A percentile compares a stretch with the other conserved stretches of the same genome.
Evolutionary conservation across 345 rosid species (phyloP).

Genomic region (Viola odorata): DNA sequence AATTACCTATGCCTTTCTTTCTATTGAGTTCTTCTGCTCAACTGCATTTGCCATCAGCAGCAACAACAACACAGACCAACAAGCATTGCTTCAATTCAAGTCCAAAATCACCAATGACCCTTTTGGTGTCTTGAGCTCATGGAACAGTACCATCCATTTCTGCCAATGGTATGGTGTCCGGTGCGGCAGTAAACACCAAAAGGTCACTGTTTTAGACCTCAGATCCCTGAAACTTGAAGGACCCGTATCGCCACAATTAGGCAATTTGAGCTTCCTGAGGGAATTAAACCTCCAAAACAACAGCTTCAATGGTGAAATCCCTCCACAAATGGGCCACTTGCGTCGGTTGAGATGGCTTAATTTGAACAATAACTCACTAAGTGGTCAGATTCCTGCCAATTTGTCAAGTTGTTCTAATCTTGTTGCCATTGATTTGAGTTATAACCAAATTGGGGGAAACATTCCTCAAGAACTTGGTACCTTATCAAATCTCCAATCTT

Average conservation of each 20-base stretch:
- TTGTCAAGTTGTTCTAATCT: slow-evolving; percentile 13
- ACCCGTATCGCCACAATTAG: slow-evolving; percentile 1
- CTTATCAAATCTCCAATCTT: background rate
- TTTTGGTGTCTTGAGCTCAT: background rate
- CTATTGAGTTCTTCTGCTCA: background rate
- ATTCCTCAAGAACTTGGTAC: slow-evolving; percentile 2
- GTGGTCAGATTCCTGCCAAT: slow-evolving; percentile 3
- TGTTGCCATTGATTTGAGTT: background rate
- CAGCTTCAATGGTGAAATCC: slow-evolving; percentile 9
- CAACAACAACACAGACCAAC: slow-evolving; percentile 6
- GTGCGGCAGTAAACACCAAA: slow-evolving; percentile 3
- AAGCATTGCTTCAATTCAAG: slow-evolving; percentile 12
- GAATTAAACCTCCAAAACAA: slow-evolving; percentile 1
- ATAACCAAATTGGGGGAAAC: slow-evolving; percentile 4
- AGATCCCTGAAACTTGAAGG: background rate
- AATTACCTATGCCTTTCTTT: background rate
- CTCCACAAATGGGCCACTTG: slow-evolving; percentile 8
- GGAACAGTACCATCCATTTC: slow-evolving; percentile 4
- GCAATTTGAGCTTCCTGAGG: slow-evolving; percentile 11
- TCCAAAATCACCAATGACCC: background rate
- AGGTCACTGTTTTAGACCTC: background rate
- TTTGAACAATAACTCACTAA: slow-evolving; percentile 9
- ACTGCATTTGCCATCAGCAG: background rate
- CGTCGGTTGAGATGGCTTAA: background rate
- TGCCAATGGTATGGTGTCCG: slow-evolving; percentile 8